Percentiles rank a stretch among this genome's conserved stretches.
Conservation (phyloP, 176 grass and related monocot genomes). For the Musa itinerans region DNA sequence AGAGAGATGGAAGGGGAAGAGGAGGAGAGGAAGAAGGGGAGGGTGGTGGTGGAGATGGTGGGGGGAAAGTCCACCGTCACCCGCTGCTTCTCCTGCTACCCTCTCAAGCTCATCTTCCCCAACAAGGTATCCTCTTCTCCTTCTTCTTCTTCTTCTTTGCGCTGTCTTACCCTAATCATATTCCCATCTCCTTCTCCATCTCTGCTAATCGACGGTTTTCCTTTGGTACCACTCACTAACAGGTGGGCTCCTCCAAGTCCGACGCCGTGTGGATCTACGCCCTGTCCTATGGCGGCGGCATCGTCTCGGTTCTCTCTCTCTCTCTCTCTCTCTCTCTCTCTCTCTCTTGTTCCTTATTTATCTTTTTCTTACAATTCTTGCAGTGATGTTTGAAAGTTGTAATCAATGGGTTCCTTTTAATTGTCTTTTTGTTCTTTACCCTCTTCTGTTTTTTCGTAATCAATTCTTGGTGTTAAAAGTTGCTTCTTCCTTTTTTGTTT, state of each 20-base stretch:
- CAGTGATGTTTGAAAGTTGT: neutral
- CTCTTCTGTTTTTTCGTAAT: too few species aligned
- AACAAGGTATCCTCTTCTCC: conserved; percentile 33
- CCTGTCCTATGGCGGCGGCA: conserved; percentile 87
- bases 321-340: neutral
- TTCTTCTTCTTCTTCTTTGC: neutral
- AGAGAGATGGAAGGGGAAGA: neutral
- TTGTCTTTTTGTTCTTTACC: neutral
- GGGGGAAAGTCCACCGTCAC: conserved; percentile 57
- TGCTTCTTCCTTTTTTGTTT: neutral
- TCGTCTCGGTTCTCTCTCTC: conserved; percentile 57
- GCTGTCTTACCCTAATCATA: neutral
- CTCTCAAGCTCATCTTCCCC: conserved; percentile 82
- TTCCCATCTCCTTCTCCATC: neutral
- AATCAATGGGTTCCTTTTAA: too few species aligned
- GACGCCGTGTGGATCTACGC: conserved; percentile 70
- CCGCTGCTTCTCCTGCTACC: conserved; percentile 75
- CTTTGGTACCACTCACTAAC: neutral
- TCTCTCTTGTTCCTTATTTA: neutral
- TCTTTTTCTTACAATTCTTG: neutral
- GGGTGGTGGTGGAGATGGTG: conserved; percentile 66
- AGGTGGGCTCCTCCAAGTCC: conserved; percentile 37
- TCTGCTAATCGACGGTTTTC: neutral
- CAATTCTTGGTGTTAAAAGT: neutral
- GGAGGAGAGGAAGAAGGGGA: conserved; percentile 38